Conservation (phyloP, 129 eudicot genomes). For the Chrysanthemum lavandulifolium region DNA sequence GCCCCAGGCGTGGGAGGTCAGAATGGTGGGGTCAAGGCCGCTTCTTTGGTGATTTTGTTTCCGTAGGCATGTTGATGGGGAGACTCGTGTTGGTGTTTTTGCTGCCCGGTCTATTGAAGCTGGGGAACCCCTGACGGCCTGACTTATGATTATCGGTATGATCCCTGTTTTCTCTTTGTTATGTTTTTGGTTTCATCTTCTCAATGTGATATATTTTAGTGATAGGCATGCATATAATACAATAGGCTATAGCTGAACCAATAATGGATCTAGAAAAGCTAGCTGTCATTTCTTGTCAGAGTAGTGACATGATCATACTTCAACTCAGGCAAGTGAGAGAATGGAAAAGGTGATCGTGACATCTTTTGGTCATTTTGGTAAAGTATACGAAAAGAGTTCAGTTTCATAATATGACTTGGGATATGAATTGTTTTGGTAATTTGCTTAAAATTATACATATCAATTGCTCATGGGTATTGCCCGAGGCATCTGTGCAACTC, state of each 20-base stretch:
- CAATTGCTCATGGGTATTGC: too few relatives aligned
- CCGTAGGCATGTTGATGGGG: conserved; percentile 86
- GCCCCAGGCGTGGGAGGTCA: too few relatives aligned
- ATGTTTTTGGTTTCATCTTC: neutral
- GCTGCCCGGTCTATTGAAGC: conserved; percentile 69
- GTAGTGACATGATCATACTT: neutral
- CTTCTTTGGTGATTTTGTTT: conserved; percentile 1
- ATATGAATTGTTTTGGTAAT: too few relatives aligned
- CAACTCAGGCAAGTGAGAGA: too few relatives aligned
- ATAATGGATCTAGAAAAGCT: neutral
- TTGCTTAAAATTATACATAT: too few relatives aligned
- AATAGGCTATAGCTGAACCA: neutral
- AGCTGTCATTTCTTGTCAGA: neutral
- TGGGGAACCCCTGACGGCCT: conserved; percentile 88
- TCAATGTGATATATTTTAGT: neutral
- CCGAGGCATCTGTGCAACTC: neutral
- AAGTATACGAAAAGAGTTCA: too few relatives aligned
- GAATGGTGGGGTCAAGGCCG: too few relatives aligned
- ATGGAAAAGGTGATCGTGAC: too few relatives aligned
- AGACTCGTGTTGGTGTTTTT: conserved; percentile 89
- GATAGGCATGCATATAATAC: neutral
- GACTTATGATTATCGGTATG: conserved; percentile 87
- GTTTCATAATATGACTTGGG: too few relatives aligned
- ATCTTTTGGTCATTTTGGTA: too few relatives aligned
- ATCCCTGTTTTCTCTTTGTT: neutral